Percentiles rank a stretch among this genome's conserved stretches.
phyloP scores from a whole-genome alignment of 805 yeast species.

The Candida adriatica region DNA sequence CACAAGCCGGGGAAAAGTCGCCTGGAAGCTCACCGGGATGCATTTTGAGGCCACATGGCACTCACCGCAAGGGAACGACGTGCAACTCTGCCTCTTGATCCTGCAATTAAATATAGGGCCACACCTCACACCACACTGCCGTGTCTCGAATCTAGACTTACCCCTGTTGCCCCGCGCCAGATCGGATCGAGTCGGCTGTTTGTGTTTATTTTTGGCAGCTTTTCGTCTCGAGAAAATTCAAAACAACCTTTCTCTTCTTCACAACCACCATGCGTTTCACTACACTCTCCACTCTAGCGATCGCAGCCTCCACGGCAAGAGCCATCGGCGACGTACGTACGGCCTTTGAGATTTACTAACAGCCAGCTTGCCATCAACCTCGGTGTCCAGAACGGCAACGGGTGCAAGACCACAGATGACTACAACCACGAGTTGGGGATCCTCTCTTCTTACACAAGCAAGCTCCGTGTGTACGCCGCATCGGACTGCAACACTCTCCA shows the following conservation, averaged over 20 bases:
- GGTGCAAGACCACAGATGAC: conserved; percentile 69
- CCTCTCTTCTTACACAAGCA: conserved; percentile 51
- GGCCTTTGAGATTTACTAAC: no score
- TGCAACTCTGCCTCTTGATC: no score
- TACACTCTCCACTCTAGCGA: conserved; percentile 29
- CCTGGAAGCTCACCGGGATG: no score
- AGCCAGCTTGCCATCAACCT: conserved; percentile 68
- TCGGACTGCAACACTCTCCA: conserved; percentile 91
- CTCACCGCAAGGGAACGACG: no score
- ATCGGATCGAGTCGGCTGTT: no score
- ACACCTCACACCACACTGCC: conserved; percentile 1
- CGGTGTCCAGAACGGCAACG: conserved; percentile 66
- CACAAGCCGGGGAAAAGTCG: no score
- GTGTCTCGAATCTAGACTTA: conserved; percentile 1
- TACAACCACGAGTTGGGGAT: conserved; percentile 60
- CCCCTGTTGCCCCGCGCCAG: no score
- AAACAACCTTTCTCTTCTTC: conserved; percentile 1
- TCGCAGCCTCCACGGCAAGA: conserved; percentile 40
- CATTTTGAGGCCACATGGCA: no score
- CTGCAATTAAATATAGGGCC: no score
- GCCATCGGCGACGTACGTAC: conserved; percentile 55
- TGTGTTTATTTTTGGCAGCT: conserved; percentile 5
- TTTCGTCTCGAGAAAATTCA: conserved; percentile 2
- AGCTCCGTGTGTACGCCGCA: conserved; percentile 82
- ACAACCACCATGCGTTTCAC: conserved; percentile 17